phyloP scores from a whole-genome alignment of 345 rosid genomes.

The Arabis alpina region DNA sequence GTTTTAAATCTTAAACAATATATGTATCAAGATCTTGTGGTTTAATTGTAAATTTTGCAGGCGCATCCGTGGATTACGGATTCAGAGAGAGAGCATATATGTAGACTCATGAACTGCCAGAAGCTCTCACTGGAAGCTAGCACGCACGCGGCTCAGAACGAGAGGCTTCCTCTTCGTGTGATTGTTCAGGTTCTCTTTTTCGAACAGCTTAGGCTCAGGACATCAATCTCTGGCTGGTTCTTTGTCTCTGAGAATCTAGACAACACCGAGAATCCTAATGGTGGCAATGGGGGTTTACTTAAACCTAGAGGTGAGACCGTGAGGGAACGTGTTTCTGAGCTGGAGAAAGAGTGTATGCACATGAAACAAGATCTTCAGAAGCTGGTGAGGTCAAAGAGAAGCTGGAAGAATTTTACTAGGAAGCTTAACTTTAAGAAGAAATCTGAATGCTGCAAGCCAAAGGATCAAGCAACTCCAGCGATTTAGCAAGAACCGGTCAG shows the following conservation, averaged over 20 bases:
- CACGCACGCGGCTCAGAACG: slow-evolving; percentile 88
- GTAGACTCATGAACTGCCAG: slow-evolving; percentile 83
- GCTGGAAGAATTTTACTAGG: slow-evolving; percentile 64
- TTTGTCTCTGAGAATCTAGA: slow-evolving; percentile 68
- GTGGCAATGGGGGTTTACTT: slow-evolving; percentile 34
- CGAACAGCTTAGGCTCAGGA: slow-evolving; percentile 75
- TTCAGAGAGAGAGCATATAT: slow-evolving; percentile 71
- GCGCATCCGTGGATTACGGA: slow-evolving; percentile 86
- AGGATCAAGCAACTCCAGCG: slow-evolving; percentile 47
- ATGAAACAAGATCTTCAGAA: slow-evolving; percentile 74
- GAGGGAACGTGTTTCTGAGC: slow-evolving; percentile 65
- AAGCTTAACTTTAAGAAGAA: slow-evolving; percentile 58
- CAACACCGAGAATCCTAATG: slow-evolving; percentile 49
- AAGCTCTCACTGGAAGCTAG: slow-evolving; percentile 85
- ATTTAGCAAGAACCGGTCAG: slow-evolving; percentile 23
- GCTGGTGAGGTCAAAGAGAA: slow-evolving; percentile 54
- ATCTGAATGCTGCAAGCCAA: slow-evolving; percentile 56
- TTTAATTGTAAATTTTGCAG: slow-evolving; percentile 41
- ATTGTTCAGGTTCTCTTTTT: slow-evolving; percentile 80
- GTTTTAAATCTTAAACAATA: background rate
- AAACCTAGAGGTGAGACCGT: slow-evolving; percentile 43
- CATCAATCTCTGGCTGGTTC: slow-evolving; percentile 77
- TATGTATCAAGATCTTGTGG: background rate
- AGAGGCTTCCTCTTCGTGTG: slow-evolving; percentile 77
- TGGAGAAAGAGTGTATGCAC: slow-evolving; percentile 67